phyloP scores from a whole-genome alignment of 495 filamentous ascomycete genomes.

The Durotheca rogersii region DNA sequence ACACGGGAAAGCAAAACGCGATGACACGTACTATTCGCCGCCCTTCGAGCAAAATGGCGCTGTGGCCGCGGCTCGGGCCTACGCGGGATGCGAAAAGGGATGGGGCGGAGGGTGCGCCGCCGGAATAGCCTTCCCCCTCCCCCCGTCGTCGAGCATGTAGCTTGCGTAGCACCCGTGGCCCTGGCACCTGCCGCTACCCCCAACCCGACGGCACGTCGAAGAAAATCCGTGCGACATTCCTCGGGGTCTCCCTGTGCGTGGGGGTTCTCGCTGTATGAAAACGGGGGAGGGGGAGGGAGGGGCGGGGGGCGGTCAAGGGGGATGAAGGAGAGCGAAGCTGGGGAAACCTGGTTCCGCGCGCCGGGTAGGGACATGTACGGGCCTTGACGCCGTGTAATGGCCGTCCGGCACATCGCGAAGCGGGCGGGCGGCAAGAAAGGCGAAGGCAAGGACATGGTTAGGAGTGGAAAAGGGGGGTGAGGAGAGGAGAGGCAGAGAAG shows the following conservation, averaged over 20 bases:
- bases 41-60: too few species aligned
- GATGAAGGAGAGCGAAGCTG: too few species aligned
- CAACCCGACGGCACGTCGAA: background rate
- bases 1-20: background rate
- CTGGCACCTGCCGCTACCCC: slow-evolving; percentile 13
- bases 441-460: background rate
- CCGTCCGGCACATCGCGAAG: slow-evolving; percentile 7
- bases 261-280: slow-evolving; percentile 1
- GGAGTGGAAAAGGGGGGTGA: background rate
- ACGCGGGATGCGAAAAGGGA: too few species aligned
- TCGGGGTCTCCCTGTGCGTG: slow-evolving; percentile 8
- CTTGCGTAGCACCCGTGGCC: slow-evolving; percentile 7
- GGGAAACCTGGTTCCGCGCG: slow-evolving; percentile 11
- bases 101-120: background rate
- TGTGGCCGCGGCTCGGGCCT: slow-evolving; percentile 3
- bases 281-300: too few species aligned
- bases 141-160: background rate
- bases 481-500: background rate
- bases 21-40: background rate
- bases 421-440: slow-evolving; percentile 2
- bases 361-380: slow-evolving; percentile 22
- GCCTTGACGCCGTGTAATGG: slow-evolving; percentile 13
- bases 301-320: too few species aligned
- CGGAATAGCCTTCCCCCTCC: background rate
- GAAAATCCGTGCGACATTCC: slow-evolving; percentile 12